Evolutionary conservation across 176 grass and related monocot species (phyloP).

Genomic region (Avena insularis): DNA sequence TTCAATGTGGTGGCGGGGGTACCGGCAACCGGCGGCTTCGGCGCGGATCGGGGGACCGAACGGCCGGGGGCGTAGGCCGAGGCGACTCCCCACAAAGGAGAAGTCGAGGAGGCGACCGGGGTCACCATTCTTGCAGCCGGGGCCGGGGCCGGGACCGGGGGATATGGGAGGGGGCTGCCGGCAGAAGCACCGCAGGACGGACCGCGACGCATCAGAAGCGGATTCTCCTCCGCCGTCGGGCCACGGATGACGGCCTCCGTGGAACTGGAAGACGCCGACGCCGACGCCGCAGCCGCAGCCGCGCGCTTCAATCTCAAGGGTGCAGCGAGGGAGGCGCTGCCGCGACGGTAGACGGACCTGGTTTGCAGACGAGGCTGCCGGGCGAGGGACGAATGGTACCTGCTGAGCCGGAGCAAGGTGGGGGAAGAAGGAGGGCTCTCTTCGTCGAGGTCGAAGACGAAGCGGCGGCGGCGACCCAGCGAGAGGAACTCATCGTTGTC

Average conservation of each 20-base stretch:
- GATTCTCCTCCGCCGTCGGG: neutral
- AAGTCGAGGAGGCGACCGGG: neutral
- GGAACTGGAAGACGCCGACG: neutral
- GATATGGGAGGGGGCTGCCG: no score
- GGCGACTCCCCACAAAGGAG: neutral
- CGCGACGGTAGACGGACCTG: neutral
- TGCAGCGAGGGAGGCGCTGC: neutral
- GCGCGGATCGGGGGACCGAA: no score
- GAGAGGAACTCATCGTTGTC: conserved; percentile 5
- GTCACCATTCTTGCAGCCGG: neutral
- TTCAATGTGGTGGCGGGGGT: neutral
- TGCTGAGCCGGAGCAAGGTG: neutral
- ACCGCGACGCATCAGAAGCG: neutral
- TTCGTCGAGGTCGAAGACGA: neutral
- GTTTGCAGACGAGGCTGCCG: neutral
- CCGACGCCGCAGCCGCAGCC: no score
- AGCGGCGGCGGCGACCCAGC: neutral
- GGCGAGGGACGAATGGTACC: neutral
- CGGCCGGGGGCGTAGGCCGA: neutral
- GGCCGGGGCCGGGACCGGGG: neutral
- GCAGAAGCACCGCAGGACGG: neutral
- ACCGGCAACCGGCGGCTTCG: neutral
- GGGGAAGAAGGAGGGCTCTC: neutral
- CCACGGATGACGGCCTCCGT: neutral
- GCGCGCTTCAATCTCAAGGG: neutral